Conservation (phyloP, 1,284 basidiomycete species). For the Apiotrichum montevideense region DNA sequence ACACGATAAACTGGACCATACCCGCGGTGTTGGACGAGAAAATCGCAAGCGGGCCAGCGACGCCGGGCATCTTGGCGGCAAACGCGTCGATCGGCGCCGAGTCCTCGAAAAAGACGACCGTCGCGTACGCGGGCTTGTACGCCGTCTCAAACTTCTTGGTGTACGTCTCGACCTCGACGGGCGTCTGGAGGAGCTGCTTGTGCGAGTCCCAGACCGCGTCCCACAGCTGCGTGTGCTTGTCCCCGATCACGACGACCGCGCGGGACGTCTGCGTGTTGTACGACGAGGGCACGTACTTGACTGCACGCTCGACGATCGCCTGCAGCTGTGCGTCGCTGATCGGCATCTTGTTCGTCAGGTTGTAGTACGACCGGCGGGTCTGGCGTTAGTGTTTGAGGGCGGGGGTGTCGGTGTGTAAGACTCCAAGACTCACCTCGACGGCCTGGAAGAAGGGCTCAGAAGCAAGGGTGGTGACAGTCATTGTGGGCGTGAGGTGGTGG, state of each 20-base stretch:
- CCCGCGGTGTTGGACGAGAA: conserved; percentile 18
- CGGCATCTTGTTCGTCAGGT: conserved; percentile 42
- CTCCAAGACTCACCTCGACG: conserved; percentile 30
- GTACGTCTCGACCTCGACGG: conserved; percentile 10
- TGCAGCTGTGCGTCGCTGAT: conserved; percentile 44
- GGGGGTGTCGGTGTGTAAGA: not conserved
- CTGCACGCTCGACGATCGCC: conserved; percentile 44
- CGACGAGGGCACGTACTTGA: conserved; percentile 48
- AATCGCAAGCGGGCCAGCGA: conserved; percentile 9
- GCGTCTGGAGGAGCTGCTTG: conserved; percentile 6
- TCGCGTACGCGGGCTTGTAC: conserved; percentile 48
- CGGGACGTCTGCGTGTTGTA: conserved; percentile 51
- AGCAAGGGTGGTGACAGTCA: conserved; percentile 1
- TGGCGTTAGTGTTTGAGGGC: conserved; percentile 5
- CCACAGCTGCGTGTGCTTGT: conserved; percentile 49
- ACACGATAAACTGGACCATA: conserved; percentile 43
- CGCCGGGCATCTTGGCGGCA: conserved; percentile 43
- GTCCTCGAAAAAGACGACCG: conserved; percentile 51
- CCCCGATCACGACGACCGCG: conserved; percentile 48
- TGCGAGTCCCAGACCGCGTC: conserved; percentile 30
- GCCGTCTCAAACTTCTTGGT: conserved; percentile 31
- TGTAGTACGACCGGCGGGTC: conserved; percentile 49
- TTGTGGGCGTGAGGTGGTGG: not conserved
- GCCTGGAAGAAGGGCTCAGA: conserved; percentile 34
- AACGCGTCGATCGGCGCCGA: conserved; percentile 47